Conservation (phyloP, 2,329 filamentous ascomycete species). For the Talaromyces pinophilus region DNA sequence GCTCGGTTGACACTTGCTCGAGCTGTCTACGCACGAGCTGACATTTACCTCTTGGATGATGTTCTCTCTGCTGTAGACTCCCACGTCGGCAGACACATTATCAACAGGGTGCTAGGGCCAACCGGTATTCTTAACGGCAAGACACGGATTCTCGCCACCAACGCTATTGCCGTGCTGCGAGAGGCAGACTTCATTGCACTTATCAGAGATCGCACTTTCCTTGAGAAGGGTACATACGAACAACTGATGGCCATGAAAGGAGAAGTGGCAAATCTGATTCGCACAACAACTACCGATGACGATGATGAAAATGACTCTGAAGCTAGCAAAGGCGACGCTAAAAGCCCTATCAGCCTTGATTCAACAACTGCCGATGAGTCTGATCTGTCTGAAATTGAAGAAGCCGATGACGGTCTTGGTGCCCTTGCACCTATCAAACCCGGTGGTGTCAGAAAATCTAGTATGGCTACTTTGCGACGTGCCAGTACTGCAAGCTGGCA, state of each 20-base stretch:
- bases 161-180: constrained; percentile 86
- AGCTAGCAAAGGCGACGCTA: constrained; percentile 60
- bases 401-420: constrained; percentile 69
- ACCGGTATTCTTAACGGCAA: constrained; percentile 81
- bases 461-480: constrained; percentile 78
- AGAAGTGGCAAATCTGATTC: constrained; percentile 80
- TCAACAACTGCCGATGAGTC: constrained; percentile 56
- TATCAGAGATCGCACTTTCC: constrained; percentile 76
- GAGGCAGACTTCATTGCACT: constrained; percentile 88
- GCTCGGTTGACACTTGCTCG: constrained; percentile 87
- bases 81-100: constrained; percentile 91
- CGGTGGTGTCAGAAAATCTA: constrained; percentile 62
- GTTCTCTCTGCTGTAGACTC: constrained; percentile 97
- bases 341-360: constrained; percentile 61
- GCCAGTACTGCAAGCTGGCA: constrained; percentile 90
- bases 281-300: constrained; percentile 58
- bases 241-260: constrained; percentile 94
- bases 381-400: constrained; percentile 56
- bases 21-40: constrained; percentile 94
- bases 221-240: constrained; percentile 86
- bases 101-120: constrained; percentile 86
- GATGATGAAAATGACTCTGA: constrained; percentile 48
- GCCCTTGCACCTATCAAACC: constrained; percentile 73
- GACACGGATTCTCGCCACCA: constrained; percentile 90
- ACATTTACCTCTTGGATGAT: constrained; percentile 93